Base-by-base conservation (phyloP, 768 basidiomycete species). In the Epithele typhae region DNA sequence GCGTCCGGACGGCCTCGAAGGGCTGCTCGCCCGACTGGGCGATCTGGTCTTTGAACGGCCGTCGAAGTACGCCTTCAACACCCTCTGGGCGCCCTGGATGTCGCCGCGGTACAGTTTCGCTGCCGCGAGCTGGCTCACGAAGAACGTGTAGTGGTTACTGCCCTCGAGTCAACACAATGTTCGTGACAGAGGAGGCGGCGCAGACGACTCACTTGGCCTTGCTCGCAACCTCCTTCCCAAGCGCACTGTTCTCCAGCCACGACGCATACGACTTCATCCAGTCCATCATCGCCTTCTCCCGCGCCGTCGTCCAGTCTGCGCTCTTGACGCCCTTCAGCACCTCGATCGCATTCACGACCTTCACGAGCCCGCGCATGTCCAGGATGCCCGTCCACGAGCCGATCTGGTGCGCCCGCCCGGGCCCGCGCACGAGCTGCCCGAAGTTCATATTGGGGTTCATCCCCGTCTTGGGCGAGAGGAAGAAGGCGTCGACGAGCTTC, bases 81-180 rank as follows among this genome's bases (percentile, higher is more conserved):
- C 55, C 3, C 45, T 25, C n/a, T 49, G 55, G 1, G 78, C 79
- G 9, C 71, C 74, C 21, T 58, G 41, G 5, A 48, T 57, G 45
- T 79, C 71, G 8, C 73, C 74, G 5, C 65, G n/a, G 15, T 62
- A 54, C 10, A 77, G 56, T 57, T 72, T 68, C 8, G 68, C 51
- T 3, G 74, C 70, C 3, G 68, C 71, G 3, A 75, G 36, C 56
- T 80, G 77, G 23, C 64, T 68, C 27, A 61, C 48, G 53, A 71
- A 78, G 64, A 78, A 81, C 0, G 72, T 70, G 21, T 57, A 65
- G 58, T 82, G 80, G 50, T 82, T 82, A 59, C 79, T 82, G 15
- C 19, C 14, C 6, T n/a, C 30, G 9, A 9, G 30, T 32, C 30
- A 32, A 15, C 30, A n/a, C 15, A 32, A 15, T 15, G 30, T 32